phyloP scores from a whole-genome alignment of 2,329 filamentous ascomycete genomes.

The Aspergillus eucalypticola region DNA sequence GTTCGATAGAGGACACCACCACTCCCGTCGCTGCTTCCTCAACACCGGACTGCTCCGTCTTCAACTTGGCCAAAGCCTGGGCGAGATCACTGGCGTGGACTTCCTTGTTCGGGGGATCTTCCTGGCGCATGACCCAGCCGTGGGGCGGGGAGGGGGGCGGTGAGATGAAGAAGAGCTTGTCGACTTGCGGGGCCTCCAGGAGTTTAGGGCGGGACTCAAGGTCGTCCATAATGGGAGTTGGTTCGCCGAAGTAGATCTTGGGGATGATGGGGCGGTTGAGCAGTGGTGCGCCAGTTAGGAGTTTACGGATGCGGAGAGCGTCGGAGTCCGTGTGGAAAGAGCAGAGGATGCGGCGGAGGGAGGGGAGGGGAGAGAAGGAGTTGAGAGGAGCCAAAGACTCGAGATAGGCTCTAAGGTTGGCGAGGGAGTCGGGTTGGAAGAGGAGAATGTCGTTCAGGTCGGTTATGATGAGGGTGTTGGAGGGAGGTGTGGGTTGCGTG shows the following conservation, averaged over 20 bases:
- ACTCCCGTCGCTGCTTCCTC: constrained; percentile 10
- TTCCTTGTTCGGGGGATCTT: constrained; percentile 66
- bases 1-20: too few relatives aligned
- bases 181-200: constrained; percentile 57
- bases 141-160: constrained; percentile 65
- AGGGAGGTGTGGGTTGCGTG: constrained; percentile 48
- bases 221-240: constrained; percentile 48
- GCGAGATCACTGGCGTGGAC: constrained; percentile 65
- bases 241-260: constrained; percentile 56
- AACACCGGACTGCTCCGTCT: constrained; percentile 28
- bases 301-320: constrained; percentile 46
- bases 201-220: constrained; percentile 42
- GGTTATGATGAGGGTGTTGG: constrained; percentile 55
- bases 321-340: constrained; percentile 48
- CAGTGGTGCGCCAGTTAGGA: constrained; percentile 42
- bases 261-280: constrained; percentile 35
- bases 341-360: constrained; percentile 53
- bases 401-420: constrained; percentile 46
- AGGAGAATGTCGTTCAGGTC: constrained; percentile 48
- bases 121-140: constrained; percentile 64
- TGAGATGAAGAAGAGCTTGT: constrained; percentile 67
- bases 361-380: constrained; percentile 54
- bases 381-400: constrained; percentile 46
- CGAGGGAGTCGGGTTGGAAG: constrained; percentile 49
- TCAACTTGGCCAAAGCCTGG: constrained; percentile 55